phyloP scores from a whole-genome alignment of 768 basidiomycete genomes.

The Suillus cothurnatus region DNA sequence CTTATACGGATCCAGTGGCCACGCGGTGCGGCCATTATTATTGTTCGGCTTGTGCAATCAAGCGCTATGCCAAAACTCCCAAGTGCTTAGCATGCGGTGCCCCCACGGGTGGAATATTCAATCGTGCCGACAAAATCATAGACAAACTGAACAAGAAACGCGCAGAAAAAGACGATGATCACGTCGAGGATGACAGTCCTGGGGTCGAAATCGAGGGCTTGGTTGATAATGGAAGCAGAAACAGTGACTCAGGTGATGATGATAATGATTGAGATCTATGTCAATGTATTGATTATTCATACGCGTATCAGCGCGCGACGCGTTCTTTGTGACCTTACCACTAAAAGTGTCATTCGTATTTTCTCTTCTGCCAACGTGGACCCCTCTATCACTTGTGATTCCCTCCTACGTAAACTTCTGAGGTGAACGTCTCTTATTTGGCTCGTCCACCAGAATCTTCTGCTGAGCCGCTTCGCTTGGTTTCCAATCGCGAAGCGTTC shows the following conservation, averaged over 20 bases:
- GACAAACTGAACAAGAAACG: conserved; percentile 81
- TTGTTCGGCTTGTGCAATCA: conserved; percentile 93
- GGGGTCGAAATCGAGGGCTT: conserved; percentile 71
- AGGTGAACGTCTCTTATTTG: neutral
- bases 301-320: neutral
- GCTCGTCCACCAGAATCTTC: neutral
- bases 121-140: conserved; percentile 90
- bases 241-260: conserved; percentile 29
- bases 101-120: conserved; percentile 95
- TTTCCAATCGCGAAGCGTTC: neutral
- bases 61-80: conserved; percentile 90
- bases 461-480: neutral
- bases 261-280: conserved; percentile 17
- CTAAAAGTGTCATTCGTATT: neutral
- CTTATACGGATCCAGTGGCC: conserved; percentile 92
- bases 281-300: neutral
- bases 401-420: neutral
- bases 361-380: neutral
- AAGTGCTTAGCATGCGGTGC: conserved; percentile 95
- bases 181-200: conserved; percentile 47
- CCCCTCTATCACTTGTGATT: neutral
- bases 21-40: conserved; percentile 98
- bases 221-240: conserved; percentile 23
- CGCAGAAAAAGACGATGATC: conserved; percentile 52
- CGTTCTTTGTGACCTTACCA: neutral